phyloP scores from a whole-genome alignment of 2,329 filamentous ascomycete species.

The Colletotrichum lini region DNA sequence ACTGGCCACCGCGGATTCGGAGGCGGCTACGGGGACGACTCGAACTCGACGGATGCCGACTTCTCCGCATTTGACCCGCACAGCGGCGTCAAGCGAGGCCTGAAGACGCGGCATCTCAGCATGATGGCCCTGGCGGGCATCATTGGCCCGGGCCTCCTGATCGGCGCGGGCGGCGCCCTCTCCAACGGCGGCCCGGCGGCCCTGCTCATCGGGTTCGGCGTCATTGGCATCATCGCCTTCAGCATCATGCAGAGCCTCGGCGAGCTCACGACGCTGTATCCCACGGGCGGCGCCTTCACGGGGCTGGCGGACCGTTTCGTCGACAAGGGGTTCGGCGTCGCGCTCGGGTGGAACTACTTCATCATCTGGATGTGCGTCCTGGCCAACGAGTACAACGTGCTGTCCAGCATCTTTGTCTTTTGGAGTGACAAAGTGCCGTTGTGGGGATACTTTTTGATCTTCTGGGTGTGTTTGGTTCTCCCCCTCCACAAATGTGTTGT shows the following conservation, averaged over 20 bases:
- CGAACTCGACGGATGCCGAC: constrained; percentile 57
- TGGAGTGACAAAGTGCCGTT: constrained; percentile 74
- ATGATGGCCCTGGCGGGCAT: constrained; percentile 77
- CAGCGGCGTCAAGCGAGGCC: constrained; percentile 76
- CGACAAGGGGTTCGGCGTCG: constrained; percentile 78
- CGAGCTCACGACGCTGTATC: constrained; percentile 81
- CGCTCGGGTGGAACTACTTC: constrained; percentile 81
- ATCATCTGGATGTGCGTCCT: constrained; percentile 77
- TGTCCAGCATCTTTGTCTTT: constrained; percentile 75
- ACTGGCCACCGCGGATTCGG: constrained; percentile 1
- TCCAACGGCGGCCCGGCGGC: constrained; percentile 79
- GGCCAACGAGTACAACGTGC: constrained; percentile 80
- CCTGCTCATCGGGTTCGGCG: constrained; percentile 79
- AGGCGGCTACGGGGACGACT: constrained; percentile 1
- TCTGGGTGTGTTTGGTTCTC: constrained; percentile 67
- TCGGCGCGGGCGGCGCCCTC: constrained; percentile 79
- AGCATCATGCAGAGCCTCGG: constrained; percentile 81
- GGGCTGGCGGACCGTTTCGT: constrained; percentile 79
- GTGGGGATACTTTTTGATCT: constrained; percentile 80
- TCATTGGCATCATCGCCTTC: constrained; percentile 79
- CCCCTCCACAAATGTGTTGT: too few species aligned
- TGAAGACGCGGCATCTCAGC: constrained; percentile 77
- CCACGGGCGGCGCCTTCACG: constrained; percentile 80
- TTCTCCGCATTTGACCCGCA: constrained; percentile 69
- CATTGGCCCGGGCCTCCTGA: constrained; percentile 79